Conservation (phyloP, 345 rosid species). For the Acer campestre region DNA sequence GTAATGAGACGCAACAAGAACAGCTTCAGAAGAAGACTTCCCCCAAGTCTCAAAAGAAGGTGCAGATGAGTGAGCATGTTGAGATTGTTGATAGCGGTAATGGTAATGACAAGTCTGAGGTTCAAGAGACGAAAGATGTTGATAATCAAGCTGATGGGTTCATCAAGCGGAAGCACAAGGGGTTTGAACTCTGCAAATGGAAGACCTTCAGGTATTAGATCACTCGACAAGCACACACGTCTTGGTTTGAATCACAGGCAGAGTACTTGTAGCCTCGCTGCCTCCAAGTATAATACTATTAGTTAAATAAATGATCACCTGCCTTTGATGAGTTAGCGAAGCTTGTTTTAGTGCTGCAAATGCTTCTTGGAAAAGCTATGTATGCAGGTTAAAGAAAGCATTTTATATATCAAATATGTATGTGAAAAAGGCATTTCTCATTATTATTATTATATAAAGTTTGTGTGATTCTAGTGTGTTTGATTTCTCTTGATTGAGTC, state of each 20-base stretch:
- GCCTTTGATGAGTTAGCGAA: slow-evolving; percentile 6
- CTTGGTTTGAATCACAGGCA: slow-evolving; percentile 11
- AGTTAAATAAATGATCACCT: slow-evolving; percentile 33
- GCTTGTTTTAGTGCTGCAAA: background rate
- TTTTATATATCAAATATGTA: background rate
- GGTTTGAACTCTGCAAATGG: slow-evolving; percentile 48
- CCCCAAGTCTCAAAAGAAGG: slow-evolving; percentile 38
- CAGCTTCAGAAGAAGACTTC: slow-evolving; percentile 8
- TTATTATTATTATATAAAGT: background rate
- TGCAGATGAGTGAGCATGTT: slow-evolving; percentile 33
- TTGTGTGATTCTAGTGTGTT: background rate
- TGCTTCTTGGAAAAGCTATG: background rate
- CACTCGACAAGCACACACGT: background rate
- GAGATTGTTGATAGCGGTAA: slow-evolving; percentile 9
- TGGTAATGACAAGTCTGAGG: background rate
- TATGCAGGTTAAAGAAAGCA: background rate
- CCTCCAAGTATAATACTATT: background rate
- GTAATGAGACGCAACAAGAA: background rate
- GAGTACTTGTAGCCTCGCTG: background rate
- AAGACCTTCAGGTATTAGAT: slow-evolving; percentile 37
- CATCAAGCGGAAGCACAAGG: slow-evolving; percentile 40
- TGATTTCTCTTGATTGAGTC: background rate
- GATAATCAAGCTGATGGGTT: slow-evolving; percentile 34
- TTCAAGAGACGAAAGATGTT: slow-evolving; percentile 14
- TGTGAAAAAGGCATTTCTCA: background rate